Evolutionary conservation across 2,329 filamentous ascomycete species (phyloP), one percentile per base, ranked within the genome.

Genomic region (Aplosporella prunicola): DNA sequence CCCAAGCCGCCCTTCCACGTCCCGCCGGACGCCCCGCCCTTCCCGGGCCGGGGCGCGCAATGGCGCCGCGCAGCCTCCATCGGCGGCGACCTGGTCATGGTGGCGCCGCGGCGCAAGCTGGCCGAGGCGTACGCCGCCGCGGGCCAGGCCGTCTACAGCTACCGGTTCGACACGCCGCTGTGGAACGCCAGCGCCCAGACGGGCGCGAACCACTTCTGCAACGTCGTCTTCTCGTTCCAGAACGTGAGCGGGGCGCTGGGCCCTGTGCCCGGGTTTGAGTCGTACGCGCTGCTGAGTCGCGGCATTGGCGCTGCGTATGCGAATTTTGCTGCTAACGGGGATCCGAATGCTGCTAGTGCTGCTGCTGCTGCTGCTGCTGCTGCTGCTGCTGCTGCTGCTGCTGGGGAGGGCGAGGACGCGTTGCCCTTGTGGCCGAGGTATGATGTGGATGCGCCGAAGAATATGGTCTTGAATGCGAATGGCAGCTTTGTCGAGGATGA

Each of bases 161-260:
- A 75, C 54, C 64, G 68, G 22, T 77, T 76, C 59, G 70, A 77
- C 47, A 71, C 70, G 9, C 47, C 62, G 9, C 48, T 62, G 0
- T 60, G 61, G 6, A 64, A 68, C 15, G 48, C 61, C 2, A 50
- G 57, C 1, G 53, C 53, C 10, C 53, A 58, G 2, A 48, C 51
- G 0, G 64, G 66, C 0, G 64, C 64, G 0, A 61, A 62, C 1
- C 72, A 75, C 50, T 74, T 74, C 45, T 56, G 55, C 41, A 60
- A 64, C 45, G 55, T 61, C 2, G 52, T 53, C 1, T 61, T 58
- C 35, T 59, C 61, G 9, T 63, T 64, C 39, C 48, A 60, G 47
- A 63, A 64, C 44, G 48, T 51, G 4, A 32, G 51, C 10, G 59
- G 60, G 13, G 45, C 56, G 5, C 60, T 43, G 51, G 35, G 50